These are phyloP conservation scores for Labyrinthula sp. DNA, from an alignment of 352 stramenopile species.

Conservation along the genomic window DNA sequence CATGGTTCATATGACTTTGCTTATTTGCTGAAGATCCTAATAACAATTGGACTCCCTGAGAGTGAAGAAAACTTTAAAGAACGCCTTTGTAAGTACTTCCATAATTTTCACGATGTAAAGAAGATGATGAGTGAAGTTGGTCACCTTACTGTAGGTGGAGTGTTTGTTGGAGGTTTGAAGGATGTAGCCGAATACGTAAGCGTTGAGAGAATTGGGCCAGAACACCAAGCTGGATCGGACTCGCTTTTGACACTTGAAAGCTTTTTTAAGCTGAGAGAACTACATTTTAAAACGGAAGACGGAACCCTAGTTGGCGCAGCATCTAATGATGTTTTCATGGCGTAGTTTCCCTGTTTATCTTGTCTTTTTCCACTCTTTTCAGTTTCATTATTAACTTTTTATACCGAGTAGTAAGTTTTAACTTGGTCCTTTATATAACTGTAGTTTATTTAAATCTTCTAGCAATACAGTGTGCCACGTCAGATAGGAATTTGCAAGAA, in stretches of 20 bases:
- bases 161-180: constrained; percentile 77
- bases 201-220: constrained; percentile 87
- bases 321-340: no score
- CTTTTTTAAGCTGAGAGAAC: constrained; percentile 44
- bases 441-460: no score
- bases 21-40: constrained; percentile 90
- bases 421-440: no score
- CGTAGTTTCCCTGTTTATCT: no score
- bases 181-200: constrained; percentile 57
- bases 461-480: no score
- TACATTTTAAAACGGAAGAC: constrained; percentile 28
- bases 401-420: no score
- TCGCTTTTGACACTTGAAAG: constrained; percentile 77
- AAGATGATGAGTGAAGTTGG: constrained; percentile 87
- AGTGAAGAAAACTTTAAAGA: constrained; percentile 84
- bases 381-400: no score
- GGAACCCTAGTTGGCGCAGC: no score
- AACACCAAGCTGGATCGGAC: constrained; percentile 95
- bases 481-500: no score
- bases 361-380: no score
- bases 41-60: constrained; percentile 56
- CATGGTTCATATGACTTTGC: constrained; percentile 97
- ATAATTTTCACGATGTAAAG: constrained; percentile 93
- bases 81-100: constrained; percentile 90
- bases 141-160: constrained; percentile 66